Percentiles rank a stretch among this genome's conserved stretches.
phyloP scores from a whole-genome alignment of 768 basidiomycete species.

The Mycena crocata region DNA sequence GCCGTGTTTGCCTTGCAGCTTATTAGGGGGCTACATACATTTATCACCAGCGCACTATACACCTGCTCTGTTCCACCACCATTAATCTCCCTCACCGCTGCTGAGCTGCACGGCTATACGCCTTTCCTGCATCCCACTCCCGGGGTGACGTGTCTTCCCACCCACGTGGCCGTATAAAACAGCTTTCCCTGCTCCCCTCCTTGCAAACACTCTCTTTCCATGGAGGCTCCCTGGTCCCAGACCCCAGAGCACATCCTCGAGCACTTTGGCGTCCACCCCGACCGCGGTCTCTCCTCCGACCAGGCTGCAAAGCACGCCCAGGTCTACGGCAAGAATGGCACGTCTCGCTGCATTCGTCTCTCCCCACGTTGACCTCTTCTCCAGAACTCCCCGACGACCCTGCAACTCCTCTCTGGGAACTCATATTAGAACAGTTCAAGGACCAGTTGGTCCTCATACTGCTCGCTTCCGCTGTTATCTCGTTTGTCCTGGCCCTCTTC shows the following conservation, averaged over 20 bases:
- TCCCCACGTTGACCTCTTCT: slow-evolving; percentile 17
- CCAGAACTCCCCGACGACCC: slow-evolving; percentile 94
- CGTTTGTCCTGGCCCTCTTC: slow-evolving; percentile 90
- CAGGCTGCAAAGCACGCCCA: slow-evolving; percentile 81
- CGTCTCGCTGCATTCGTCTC: slow-evolving; percentile 32
- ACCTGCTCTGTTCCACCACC: too few relatives aligned
- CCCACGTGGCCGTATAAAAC: slow-evolving; percentile 25
- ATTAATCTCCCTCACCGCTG: too few relatives aligned
- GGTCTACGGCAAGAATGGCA: slow-evolving; percentile 90
- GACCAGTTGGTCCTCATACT: slow-evolving; percentile 98
- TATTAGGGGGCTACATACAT: too few relatives aligned
- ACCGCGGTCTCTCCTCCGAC: slow-evolving; percentile 70
- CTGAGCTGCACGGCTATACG: neutral
- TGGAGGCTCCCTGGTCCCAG: slow-evolving; percentile 86
- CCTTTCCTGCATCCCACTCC: neutral
- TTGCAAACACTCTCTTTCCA: slow-evolving; percentile 39
- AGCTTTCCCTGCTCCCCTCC: slow-evolving; percentile 29
- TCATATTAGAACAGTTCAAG: slow-evolving; percentile 99
- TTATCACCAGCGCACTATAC: too few relatives aligned
- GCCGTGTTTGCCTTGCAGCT: neutral
- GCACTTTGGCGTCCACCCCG: slow-evolving; percentile 75
- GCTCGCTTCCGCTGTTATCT: slow-evolving; percentile 92
- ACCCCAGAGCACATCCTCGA: slow-evolving; percentile 75
- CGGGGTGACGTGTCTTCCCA: slow-evolving; percentile 24
- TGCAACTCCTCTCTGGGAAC: slow-evolving; percentile 90